Evolutionary conservation across 371 early-diverging fungal species (phyloP).

Genomic region (Haplosporangium sp.): DNA sequence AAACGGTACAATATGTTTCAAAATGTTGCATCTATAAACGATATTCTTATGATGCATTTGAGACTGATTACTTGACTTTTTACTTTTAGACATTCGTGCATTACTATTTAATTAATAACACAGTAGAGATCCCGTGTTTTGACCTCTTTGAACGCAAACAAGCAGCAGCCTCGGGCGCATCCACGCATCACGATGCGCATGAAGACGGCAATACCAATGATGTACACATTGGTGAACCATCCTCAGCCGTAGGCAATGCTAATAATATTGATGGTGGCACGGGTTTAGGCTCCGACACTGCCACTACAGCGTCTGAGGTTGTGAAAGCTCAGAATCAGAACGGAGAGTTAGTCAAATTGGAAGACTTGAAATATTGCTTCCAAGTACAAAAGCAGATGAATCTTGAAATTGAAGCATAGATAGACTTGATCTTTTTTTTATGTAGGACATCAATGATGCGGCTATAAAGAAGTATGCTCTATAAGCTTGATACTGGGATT

Average conservation of each 20-base stretch:
- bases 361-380: slow-evolving; percentile 40
- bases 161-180: slow-evolving; percentile 9
- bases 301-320: slow-evolving; percentile 27
- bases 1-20: slow-evolving; percentile 24
- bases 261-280: background rate
- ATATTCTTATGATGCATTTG: background rate
- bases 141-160: slow-evolving; percentile 58
- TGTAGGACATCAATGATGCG: too few relatives aligned
- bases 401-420: background rate
- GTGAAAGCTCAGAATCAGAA: slow-evolving; percentile 32
- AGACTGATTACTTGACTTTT: slow-evolving; percentile 15
- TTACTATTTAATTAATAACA: slow-evolving; percentile 57
- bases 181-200: background rate
- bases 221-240: background rate
- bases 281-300: slow-evolving; percentile 14
- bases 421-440: background rate
- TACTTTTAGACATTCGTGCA: slow-evolving; percentile 33
- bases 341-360: slow-evolving; percentile 34
- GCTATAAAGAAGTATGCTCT: too few relatives aligned
- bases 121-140: slow-evolving; percentile 63
- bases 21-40: too few relatives aligned
- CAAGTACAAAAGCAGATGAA: slow-evolving; percentile 22
- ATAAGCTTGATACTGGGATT: too few relatives aligned
- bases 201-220: background rate
- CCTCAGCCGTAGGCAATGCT: background rate